Conservation (phyloP, 768 basidiomycete species). For the Rhodotorula babjevae region DNA sequence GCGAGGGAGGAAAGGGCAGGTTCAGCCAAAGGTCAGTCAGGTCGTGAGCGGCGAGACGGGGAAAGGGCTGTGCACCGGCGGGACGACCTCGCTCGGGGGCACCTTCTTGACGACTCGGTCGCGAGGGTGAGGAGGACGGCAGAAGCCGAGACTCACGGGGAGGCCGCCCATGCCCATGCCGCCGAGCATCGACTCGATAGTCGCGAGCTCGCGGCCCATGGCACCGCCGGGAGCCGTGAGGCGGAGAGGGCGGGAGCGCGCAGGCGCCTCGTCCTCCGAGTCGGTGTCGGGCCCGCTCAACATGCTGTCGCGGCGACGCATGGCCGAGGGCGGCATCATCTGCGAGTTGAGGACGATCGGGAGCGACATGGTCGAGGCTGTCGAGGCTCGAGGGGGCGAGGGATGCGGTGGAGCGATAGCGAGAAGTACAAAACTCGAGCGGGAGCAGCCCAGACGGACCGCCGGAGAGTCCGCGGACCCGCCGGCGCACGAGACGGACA, state of each 20-base stretch:
- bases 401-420: neutral
- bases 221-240: neutral
- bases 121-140: neutral
- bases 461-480: no score
- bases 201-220: neutral
- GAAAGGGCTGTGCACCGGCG: neutral
- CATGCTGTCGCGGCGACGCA: neutral
- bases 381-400: no score
- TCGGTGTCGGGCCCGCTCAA: neutral
- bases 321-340: neutral
- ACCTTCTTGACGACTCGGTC: neutral
- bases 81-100: neutral
- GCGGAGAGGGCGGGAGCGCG: no score
- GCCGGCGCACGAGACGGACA: no score
- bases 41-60: neutral
- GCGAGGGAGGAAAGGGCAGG: neutral
- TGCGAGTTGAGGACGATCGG: neutral
- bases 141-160: neutral
- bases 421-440: neutral
- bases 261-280: slow-evolving; percentile 1
- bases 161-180: neutral
- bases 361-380: neutral
- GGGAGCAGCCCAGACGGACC: no score
- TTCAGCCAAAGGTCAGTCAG: slow-evolving; percentile 4
- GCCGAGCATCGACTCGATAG: neutral